Conservation (phyloP, 1,284 basidiomycete species). For the Meira nashicola region DNA sequence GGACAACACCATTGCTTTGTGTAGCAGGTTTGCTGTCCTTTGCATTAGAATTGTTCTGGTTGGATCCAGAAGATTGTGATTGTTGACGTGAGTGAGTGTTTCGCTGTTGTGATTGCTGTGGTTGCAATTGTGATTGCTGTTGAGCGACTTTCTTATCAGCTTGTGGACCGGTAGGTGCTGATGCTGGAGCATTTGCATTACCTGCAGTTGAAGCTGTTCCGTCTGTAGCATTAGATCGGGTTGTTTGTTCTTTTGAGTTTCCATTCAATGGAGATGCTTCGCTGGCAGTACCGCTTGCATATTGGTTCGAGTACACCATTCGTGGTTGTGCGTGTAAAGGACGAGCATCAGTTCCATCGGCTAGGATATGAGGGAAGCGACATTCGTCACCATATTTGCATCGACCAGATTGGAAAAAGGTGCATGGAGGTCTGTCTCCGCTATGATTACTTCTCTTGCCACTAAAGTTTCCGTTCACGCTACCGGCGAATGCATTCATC, state of each 20-base stretch:
- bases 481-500: conserved; percentile 1
- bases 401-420: conserved; percentile 44
- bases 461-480: too few relatives aligned
- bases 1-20: background rate
- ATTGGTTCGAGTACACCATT: background rate
- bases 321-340: conserved; percentile 12
- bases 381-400: conserved; percentile 50
- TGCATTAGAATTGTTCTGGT: conserved; percentile 10
- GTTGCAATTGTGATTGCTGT: background rate
- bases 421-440: conserved; percentile 43
- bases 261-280: background rate
- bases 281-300: background rate
- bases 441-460: conserved; percentile 3
- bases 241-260: too few relatives aligned
- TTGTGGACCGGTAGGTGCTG: conserved; percentile 8
- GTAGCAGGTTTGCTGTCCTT: background rate
- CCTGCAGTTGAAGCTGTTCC: background rate
- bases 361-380: conserved; percentile 50
- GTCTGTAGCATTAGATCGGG: background rate
- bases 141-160: background rate
- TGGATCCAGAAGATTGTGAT: conserved; percentile 1
- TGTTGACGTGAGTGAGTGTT: background rate
- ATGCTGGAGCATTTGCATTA: background rate
- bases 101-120: conserved; percentile 6
- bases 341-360: conserved; percentile 48